A percentile compares a stretch with the other conserved stretches of the same genome.
Conservation (phyloP, 345 rosid species). For the Eucalyptus pauciflora region DNA sequence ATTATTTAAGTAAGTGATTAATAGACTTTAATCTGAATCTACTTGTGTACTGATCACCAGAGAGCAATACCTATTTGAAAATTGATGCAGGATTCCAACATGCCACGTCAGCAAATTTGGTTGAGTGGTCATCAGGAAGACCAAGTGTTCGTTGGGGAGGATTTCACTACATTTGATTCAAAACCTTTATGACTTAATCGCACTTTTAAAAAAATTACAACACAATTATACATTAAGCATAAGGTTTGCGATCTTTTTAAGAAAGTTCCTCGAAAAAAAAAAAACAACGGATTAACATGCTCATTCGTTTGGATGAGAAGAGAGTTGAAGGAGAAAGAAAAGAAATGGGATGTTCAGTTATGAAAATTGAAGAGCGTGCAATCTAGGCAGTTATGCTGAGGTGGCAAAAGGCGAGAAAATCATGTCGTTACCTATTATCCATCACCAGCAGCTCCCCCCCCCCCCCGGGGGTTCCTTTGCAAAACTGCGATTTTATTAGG, state of each 20-base stretch:
- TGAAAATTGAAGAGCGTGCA: fast-evolving
- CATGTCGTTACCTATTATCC: not conserved
- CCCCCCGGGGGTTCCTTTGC: no score
- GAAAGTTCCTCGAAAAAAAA: no score
- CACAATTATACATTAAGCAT: no score
- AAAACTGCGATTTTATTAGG: fast-evolving
- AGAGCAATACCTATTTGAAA: not conserved
- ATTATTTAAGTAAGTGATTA: no score
- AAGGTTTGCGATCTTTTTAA: fast-evolving
- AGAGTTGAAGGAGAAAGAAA: no score
- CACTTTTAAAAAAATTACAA: no score
- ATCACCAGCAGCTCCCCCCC: fast-evolving
- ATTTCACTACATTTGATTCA: fast-evolving
- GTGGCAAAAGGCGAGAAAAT: not conserved
- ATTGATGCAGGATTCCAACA: fast-evolving
- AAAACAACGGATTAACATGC: no score
- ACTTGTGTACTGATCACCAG: not conserved
- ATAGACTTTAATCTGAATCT: not conserved
- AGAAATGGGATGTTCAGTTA: no score
- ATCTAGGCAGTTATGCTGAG: not conserved
- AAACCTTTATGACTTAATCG: not conserved
- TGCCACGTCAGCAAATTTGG: not conserved
- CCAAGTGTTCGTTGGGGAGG: no score
- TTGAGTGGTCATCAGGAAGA: not conserved
- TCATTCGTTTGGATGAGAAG: no score